Percentiles rank a stretch among this genome's conserved stretches.
phyloP scores from a whole-genome alignment of 2,329 filamentous ascomycete species.

The Tolypocladium endophyticum region DNA sequence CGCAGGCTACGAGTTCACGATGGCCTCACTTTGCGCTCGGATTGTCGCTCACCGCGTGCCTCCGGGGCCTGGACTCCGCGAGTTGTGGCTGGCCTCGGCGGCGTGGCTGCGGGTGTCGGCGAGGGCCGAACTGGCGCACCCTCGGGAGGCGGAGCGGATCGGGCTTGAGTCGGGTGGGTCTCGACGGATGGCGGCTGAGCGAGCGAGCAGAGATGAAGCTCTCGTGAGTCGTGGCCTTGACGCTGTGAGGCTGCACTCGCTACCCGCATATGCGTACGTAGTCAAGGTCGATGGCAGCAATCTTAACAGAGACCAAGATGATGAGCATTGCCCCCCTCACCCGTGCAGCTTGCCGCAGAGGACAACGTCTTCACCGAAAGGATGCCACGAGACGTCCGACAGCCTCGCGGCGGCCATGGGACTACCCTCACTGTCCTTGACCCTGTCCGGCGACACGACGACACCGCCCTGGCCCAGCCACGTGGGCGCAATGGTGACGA shows the following conservation, averaged over 20 bases:
- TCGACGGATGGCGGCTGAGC: background rate
- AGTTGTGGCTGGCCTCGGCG: background rate
- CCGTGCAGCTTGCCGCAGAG: slow-evolving; percentile 55
- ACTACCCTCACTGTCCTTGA: slow-evolving; percentile 35
- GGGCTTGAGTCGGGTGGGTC: background rate
- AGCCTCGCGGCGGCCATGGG: slow-evolving; percentile 55
- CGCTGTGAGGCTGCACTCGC: too few relatives aligned
- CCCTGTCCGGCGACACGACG: slow-evolving; percentile 59
- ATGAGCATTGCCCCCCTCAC: background rate
- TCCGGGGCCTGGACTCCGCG: background rate
- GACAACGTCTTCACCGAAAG: slow-evolving; percentile 74
- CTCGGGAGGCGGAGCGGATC: background rate
- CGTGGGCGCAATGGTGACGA: slow-evolving; percentile 81
- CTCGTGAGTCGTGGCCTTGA: too few relatives aligned
- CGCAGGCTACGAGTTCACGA: background rate
- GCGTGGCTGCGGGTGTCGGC: background rate
- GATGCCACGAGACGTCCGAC: slow-evolving; percentile 59
- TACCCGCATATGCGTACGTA: background rate
- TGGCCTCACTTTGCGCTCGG: background rate
- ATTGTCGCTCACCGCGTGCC: background rate
- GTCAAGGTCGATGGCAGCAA: background rate
- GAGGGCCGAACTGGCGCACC: background rate
- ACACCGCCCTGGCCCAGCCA: slow-evolving; percentile 84
- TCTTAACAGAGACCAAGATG: background rate
- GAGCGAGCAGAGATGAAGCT: background rate